Evolutionary conservation across 306 rosid genomes (phyloP).

Genomic region (Mimosa pudica): DNA sequence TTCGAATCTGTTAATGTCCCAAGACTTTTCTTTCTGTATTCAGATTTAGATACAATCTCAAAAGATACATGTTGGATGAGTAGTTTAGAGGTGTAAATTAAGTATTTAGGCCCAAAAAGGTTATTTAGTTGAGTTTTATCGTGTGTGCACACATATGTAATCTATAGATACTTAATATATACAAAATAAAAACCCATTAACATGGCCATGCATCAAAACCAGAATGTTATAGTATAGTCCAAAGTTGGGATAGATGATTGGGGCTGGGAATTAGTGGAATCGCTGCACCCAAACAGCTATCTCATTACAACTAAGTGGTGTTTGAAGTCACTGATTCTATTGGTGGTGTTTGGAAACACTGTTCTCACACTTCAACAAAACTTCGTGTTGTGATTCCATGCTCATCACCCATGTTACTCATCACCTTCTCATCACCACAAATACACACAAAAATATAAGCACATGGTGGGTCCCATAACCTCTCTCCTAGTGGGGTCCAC

Average conservation of each 20-base stretch:
- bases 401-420: too few relatives aligned
- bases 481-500: too few relatives aligned
- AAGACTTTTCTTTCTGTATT: too few relatives aligned
- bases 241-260: constrained; percentile 54
- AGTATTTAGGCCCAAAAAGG: too few relatives aligned
- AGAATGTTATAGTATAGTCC: constrained; percentile 27
- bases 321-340: constrained; percentile 60
- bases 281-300: constrained; percentile 67
- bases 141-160: not conserved
- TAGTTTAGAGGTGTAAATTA: too few relatives aligned
- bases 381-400: too few relatives aligned
- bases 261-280: constrained; percentile 74
- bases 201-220: constrained; percentile 19
- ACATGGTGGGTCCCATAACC: too few relatives aligned
- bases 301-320: constrained; percentile 44
- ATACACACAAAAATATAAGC: too few relatives aligned
- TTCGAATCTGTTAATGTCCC: too few relatives aligned
- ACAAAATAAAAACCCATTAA: not conserved
- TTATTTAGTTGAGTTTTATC: not conserved
- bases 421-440: too few relatives aligned
- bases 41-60: too few relatives aligned
- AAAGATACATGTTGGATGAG: too few relatives aligned
- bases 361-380: constrained; percentile 51
- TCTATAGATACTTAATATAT: not conserved
- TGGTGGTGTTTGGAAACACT: constrained; percentile 80